Base-by-base conservation (phyloP, 768 basidiomycete species). In the Amanita molliuscula region DNA sequence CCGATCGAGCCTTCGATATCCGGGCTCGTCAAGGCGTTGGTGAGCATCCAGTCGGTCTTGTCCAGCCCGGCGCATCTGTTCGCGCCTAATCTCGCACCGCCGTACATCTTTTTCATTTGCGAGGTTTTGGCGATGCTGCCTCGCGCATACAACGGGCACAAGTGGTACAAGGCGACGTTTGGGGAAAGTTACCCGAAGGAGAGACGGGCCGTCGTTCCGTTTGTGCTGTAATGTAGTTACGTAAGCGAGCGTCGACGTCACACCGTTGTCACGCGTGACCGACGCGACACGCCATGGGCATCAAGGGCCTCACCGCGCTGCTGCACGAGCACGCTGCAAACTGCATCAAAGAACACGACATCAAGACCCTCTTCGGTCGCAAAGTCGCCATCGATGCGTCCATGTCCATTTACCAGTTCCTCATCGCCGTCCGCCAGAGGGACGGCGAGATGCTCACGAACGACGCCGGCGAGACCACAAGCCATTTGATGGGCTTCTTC, bases 331-430 rank as follows among this genome's bases (percentile, higher is more conserved):
- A 95, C 66, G 91, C 96, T 5, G 96, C 96, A 1, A 79, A 74
- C 45, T 73, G 88, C 7, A 91, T 96, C 58, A 78, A 84, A 65
- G 91, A 94, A 58, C 90, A 94, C 62, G 90, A 95, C 34, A 97
- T 97, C 50, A 95, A 96, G 70, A 93, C 90, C 21, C 82, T 99
- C 38, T 98, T 99, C 57, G 95, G 96, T 1, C 83, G 96, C 58
- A 98, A 97, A 72, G 93, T 98, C 56, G 95, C 95, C 52, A 91
- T 99, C 56, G 96, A 99, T 74, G 96, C 96, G 62, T 93, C 89
- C 53, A 92, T 93, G 89, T 88, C 84, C 2, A 93, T 94, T 46
- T 95, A 93, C 74, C 92, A 95, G 62, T 99, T 99, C 67, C 80
- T 99, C 52, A 98, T 99, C 52, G 96, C 96, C 16, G 96, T 98